These are phyloP conservation scores for Camelina hispida DNA, from an alignment of 345 rosid genomes.

Conservation along the genomic window DNA sequence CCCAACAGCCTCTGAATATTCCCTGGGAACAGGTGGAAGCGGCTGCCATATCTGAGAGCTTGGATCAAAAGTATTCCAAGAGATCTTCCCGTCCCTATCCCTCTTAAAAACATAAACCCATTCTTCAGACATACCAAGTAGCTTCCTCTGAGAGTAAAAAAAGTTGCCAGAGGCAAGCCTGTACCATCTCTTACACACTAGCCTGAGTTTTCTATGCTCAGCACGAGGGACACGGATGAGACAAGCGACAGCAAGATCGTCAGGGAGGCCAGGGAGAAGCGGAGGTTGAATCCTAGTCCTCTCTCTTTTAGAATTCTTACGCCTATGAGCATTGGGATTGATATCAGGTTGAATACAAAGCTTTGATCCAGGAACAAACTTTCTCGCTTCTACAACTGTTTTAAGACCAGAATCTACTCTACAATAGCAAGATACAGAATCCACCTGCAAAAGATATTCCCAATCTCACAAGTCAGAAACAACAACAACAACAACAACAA, in stretches of 20 bases:
- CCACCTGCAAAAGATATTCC: conserved; percentile 69
- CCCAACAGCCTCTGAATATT: conserved; percentile 90
- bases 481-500: neutral
- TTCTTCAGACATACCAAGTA: conserved; percentile 87
- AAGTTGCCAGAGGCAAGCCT: conserved; percentile 76
- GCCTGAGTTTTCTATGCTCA: conserved; percentile 80
- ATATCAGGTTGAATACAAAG: conserved; percentile 95
- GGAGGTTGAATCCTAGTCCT: conserved; percentile 81
- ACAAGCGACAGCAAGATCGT: conserved; percentile 94
- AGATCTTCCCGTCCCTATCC: conserved; percentile 89
- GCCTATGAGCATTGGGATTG: conserved; percentile 88
- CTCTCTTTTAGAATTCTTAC: conserved; percentile 72
- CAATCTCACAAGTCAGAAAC: conserved; percentile 9
- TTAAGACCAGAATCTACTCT: conserved; percentile 90
- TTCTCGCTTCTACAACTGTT: conserved; percentile 92
- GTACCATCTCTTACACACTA: conserved; percentile 90
- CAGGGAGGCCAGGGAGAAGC: conserved; percentile 92
- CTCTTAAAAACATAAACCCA: conserved; percentile 95
- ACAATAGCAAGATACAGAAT: conserved; percentile 95
- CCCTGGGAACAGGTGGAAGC: conserved; percentile 93
- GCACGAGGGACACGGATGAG: conserved; percentile 92
- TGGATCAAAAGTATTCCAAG: conserved; percentile 95
- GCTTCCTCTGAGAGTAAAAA: conserved; percentile 77
- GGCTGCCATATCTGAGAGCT: conserved; percentile 86
- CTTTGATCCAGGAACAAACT: conserved; percentile 94